phyloP scores from a whole-genome alignment of 352 stramenopile genomes.

The Globisporangium nagaii region DNA sequence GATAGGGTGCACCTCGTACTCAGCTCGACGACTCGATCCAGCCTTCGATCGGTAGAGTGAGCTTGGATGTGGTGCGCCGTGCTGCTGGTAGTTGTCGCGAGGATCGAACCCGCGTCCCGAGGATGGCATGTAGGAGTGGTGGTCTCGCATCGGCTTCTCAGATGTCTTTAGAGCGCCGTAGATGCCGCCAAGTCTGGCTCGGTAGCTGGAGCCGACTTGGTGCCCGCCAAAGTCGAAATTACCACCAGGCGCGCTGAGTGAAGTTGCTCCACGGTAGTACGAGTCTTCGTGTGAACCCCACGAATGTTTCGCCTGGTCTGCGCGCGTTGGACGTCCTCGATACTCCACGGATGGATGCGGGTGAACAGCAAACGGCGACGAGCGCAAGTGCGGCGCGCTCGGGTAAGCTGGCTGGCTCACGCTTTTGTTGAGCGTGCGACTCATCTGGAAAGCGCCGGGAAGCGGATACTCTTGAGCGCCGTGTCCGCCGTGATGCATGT shows the following conservation, averaged over 20 bases:
- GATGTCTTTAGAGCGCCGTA: constrained; percentile 6
- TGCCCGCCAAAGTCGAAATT: not conserved
- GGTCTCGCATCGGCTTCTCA: constrained; percentile 1
- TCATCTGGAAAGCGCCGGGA: not conserved
- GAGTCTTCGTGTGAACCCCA: constrained; percentile 1
- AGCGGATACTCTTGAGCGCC: not conserved
- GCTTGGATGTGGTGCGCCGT: constrained; percentile 17
- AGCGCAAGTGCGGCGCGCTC: not conserved
- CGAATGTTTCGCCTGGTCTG: constrained; percentile 4
- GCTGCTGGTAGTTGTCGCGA: constrained; percentile 16
- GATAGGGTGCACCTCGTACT: constrained; percentile 43
- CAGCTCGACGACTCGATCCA: constrained; percentile 16
- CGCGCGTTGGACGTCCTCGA: not conserved
- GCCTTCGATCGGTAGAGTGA: constrained; percentile 29
- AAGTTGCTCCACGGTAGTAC: constrained; percentile 1
- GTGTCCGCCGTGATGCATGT: not conserved
- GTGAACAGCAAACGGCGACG: constrained; percentile 1
- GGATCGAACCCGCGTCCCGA: constrained; percentile 13
- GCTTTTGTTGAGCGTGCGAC: not conserved
- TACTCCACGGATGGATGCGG: not conserved
- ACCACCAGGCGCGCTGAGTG: not conserved
- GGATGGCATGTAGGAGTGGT: not conserved
- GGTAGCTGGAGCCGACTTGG: not conserved
- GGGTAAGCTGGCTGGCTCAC: constrained; percentile 5
- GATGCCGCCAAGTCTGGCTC: not conserved